Base-by-base conservation (phyloP, 2,329 filamentous ascomycete genomes). In the Neofusicoccum kwambonambiense region DNA sequence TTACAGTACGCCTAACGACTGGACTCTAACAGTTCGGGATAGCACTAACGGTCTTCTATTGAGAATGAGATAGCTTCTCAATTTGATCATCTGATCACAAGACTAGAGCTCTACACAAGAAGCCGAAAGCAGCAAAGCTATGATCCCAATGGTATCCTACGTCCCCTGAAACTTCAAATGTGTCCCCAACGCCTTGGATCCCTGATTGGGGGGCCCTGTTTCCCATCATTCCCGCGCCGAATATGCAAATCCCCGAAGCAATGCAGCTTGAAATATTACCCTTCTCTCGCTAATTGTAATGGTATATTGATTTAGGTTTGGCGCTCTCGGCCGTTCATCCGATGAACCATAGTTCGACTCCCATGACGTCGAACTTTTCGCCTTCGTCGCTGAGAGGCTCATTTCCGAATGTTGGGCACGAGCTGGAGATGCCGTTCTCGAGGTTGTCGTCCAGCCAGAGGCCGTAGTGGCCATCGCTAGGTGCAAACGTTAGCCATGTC, bases 301-400 rank as follows among this genome's bases (percentile, higher is more conserved):
- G 17, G 22, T 39, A 19, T 13, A 8, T 22, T 22, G n/a, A 9
- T 8, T 54, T 19, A 1, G 4, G 22, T 34, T 37, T 22, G 3
- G 1, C 22, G 0, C 22, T 34, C 5, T 34, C 11, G 34, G 11
- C 41, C 11, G 8, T 17, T 60, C 12, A 60, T 22, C 95, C 94
- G 70, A 98, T 85, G 74, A 91, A 93, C 95, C 95, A 99, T 11
- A 98, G 79, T 79, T 99, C 95, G 1, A 97, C 91, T 1, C 93
- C 94, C 37, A 97, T 75, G 12, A 99, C 87, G 66, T 92, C 91
- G 74, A 98, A 99, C 76, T 96, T 97, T 67, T 89, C 88, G 0
- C 94, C 95, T 73, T 96, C 92, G 64, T 97, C 94, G 72, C 94
- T 97, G 60, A 99, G 80, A 9, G 91, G 89, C 80, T 97, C 93